Evolutionary conservation across 2,329 filamentous ascomycete species (phyloP), one percentile per base, ranked within the genome.

Genomic region (Trichoderma pleuroti): DNA sequence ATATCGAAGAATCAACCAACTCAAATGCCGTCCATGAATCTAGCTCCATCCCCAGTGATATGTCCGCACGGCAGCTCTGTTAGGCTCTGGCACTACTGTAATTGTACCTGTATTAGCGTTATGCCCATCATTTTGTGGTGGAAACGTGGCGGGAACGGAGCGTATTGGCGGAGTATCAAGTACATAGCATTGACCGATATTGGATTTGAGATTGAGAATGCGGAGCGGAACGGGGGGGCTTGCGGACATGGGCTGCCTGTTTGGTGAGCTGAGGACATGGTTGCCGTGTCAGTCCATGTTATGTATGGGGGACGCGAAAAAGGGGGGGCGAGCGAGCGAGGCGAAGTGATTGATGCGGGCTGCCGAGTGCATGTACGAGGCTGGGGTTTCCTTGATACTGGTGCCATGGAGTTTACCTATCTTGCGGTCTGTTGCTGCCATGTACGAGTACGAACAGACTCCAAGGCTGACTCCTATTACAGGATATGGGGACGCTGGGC

Each of bases 221-320:
- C 63, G 63, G 63, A 66, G 63, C 63, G 63, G 63, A 56, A 36
- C 26, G 54, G 30, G 46, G 30, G 46, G 21, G 62, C n/a, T 32
- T 65, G 62, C 62, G 62, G 60, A 65, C 42, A 26, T 26, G 30
- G 30, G 21, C 46, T 32, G n/a, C 42, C 28, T 32, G 12, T 52
- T 34, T 64, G 14, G 42, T 24, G 42, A 52, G 42, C 42, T 64
- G 42, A 49, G 39, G 26, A 30, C n/a, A 12, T 46, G 61, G 28
- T 16, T 52, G 61, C 39, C 8, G 39, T 42, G 39, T 42, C 39
- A 42, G 39, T 39, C 28, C 26, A 28, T 28, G 26, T 28, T 28
- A 28, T 64, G 11, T 26, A 65, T 54, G 21, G 62, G 62, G 62
- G 32, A 26, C 16, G 21, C 21, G 42, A 54, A 64, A 64, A 54